Base-by-base conservation (phyloP, 139 green algal genomes). In the Haematococcus lacustris region DNA sequence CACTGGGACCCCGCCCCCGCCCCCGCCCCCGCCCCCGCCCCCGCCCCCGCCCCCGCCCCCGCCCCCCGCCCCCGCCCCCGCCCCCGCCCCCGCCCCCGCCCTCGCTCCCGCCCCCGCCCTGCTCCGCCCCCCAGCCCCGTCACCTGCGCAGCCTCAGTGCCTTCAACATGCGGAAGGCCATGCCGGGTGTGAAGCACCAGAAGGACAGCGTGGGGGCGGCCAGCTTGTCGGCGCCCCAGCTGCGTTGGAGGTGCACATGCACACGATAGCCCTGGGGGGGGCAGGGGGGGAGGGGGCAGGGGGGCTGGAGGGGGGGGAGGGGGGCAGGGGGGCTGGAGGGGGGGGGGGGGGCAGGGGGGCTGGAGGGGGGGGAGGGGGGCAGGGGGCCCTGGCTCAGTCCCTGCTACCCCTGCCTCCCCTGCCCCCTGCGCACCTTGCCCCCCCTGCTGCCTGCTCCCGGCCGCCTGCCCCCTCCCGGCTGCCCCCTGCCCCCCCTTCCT, bases 141-240 rank as follows among this genome's bases (percentile, higher is more conserved):
- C 38, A 70, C 64, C 64, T 70, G 2, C 64, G 23, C 64, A 70
- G 23, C 6, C 51, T 30, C 17, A 70, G 64, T 23, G 64, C 66
- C 17, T 38, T 61, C 40, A 78, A 40, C 66, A 73, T 70, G 30
- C 73, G 51, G 71, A 84, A 80, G n/a, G 78, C 78, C 74, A 84
- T 80, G 47, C 83, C 83, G n/a, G 83, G 83, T 25, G 85, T 80
- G 82, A 98, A 98, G 86, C 94, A 98, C 92, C 94, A 98, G 80
- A 90, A 97, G 47, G 76, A 91, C 21, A 98, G 81, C 2, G 88
- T 94, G 35, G 87, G 91, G 26, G 73, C 77, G 28, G 66, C 38
- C 47, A 76, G 73, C 75, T 81, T 80, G 67, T 80, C 78, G 4
- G 70, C 47, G 26, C 78, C 78, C 78, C 78, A 84, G 60, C 59